phyloP scores from a whole-genome alignment of 2,329 filamentous ascomycete species.

The Diaporthe capsici region DNA sequence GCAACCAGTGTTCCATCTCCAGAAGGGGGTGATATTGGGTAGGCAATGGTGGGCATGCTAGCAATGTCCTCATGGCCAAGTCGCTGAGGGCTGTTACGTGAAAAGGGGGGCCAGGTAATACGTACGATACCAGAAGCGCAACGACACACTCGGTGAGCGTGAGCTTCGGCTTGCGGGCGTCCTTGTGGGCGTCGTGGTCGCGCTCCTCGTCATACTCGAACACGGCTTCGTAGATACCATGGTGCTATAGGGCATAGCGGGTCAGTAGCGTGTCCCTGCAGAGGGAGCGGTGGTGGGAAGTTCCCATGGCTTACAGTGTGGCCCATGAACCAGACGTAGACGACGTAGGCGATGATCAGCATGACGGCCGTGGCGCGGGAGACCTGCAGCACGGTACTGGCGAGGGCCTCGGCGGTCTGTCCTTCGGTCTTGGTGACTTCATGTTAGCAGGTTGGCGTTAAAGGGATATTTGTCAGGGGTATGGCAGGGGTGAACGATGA shows the following conservation, averaged over 20 bases:
- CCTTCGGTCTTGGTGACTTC: neutral
- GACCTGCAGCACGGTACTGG: constrained; percentile 64
- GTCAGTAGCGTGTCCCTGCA: neutral
- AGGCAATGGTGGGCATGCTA: neutral
- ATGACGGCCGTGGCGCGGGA: constrained; percentile 72
- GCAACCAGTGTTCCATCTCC: neutral
- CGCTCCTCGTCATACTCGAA: constrained; percentile 64
- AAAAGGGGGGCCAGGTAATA: neutral
- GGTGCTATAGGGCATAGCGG: constrained; percentile 53
- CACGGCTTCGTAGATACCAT: constrained; percentile 72
- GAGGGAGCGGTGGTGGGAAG: too few relatives aligned
- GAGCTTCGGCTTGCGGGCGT: constrained; percentile 67
- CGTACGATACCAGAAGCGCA: constrained; percentile 62
- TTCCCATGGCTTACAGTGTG: constrained; percentile 53
- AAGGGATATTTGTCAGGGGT: neutral
- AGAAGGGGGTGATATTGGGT: neutral
- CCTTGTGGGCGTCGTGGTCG: constrained; percentile 61
- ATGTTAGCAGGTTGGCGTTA: neutral
- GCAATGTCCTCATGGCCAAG: neutral
- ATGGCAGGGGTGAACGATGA: neutral
- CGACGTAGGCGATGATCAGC: constrained; percentile 68
- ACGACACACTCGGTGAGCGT: constrained; percentile 72
- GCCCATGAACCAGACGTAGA: constrained; percentile 70
- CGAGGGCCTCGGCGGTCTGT: constrained; percentile 48
- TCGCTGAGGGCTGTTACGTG: neutral